Percentiles rank a stretch among this genome's conserved stretches.
These are phyloP conservation scores for sunflower (Helianthus annuus) DNA, from an alignment of 129 eudicot species.

Conservation along the genomic window HanXRQr2.0-SUNRISE NC_035439.2:90984217-90984716, in stretches of 20 bases:
- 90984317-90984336: neutral
- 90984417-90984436: slow-evolving; percentile 72
- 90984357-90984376: slow-evolving; percentile 8
- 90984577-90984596: slow-evolving; percentile 82
- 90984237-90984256: slow-evolving; percentile 1
- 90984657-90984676: slow-evolving; percentile 95
- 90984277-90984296: neutral
- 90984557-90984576: slow-evolving; percentile 78
- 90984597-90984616: slow-evolving; percentile 87
- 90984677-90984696: slow-evolving; percentile 89
- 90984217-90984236: neutral
- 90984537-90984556: slow-evolving; percentile 80
- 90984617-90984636: slow-evolving; percentile 90
- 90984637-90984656: slow-evolving; percentile 91
- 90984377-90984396: neutral
- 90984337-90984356: neutral
- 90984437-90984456: slow-evolving; percentile 98
- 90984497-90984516: slow-evolving; percentile 86
- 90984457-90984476: slow-evolving; percentile 93
- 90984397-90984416: slow-evolving; percentile 13
- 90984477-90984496: slow-evolving; percentile 97
- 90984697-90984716: slow-evolving; percentile 92
- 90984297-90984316: neutral
- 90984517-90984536: slow-evolving; percentile 76
- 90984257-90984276: slow-evolving; percentile 14